Conservation (phyloP, 352 stramenopile species). For the Pythium insidiosum region DNA sequence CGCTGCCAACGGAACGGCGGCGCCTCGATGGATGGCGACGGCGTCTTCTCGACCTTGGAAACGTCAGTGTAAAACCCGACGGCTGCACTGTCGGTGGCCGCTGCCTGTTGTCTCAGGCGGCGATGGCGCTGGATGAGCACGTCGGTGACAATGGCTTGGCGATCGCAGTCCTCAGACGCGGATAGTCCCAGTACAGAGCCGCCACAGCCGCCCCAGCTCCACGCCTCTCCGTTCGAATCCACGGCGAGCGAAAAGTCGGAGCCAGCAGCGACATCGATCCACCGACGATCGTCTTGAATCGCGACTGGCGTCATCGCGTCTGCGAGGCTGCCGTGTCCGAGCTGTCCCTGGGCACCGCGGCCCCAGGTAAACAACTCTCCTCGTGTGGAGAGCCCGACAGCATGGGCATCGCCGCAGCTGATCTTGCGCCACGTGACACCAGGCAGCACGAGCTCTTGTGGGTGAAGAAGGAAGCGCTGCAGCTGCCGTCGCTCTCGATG, state of each 20-base stretch:
- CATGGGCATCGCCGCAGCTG: conserved; percentile 73
- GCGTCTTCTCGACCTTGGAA: background rate
- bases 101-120: conserved; percentile 6
- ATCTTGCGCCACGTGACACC: conserved; percentile 33
- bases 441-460: conserved; percentile 6
- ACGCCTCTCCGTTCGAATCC: conserved; percentile 51
- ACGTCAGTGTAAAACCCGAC: background rate
- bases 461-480: conserved; percentile 48
- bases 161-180: conserved; percentile 8
- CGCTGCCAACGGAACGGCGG: conserved; percentile 18
- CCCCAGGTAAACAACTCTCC: conserved; percentile 75
- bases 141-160: conserved; percentile 21
- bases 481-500: conserved; percentile 38
- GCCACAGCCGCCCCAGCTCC: conserved; percentile 70
- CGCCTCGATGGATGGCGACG: conserved; percentile 8
- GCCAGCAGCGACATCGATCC: conserved; percentile 48
- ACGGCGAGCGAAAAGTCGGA: conserved; percentile 79
- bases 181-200: conserved; percentile 50
- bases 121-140: conserved; percentile 35
- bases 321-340: conserved; percentile 48
- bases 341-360: conserved; percentile 62
- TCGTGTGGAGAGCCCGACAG: conserved; percentile 40
- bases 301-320: conserved; percentile 22
- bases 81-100: background rate
- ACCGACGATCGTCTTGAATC: conserved; percentile 3